Base-by-base conservation (phyloP, 768 basidiomycete species). In the Rhodotorula graminis region DNA sequence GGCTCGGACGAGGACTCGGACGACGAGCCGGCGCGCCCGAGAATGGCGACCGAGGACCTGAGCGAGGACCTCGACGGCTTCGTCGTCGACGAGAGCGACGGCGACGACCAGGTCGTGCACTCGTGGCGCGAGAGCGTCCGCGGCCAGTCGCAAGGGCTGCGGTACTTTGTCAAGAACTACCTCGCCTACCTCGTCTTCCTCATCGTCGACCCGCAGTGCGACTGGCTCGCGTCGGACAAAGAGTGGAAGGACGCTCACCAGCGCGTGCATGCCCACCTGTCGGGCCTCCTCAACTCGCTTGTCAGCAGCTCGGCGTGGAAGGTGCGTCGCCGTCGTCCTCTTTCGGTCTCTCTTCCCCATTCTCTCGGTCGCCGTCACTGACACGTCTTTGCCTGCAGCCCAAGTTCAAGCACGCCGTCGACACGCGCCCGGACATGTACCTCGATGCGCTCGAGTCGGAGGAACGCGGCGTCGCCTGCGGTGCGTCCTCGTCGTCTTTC, bases 81-180 rank as follows among this genome's bases (percentile, higher is more conserved):
- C 56, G 40, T 73, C 21, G 46, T 66, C 50, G 68, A 52, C 14
- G 52, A 56, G 0, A 31, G 58, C 40, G 65, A n/a, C 5, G n/a
- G n/a, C n/a, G 63, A 62, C 2, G 23, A n/a, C 56, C 7, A 10
- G 7, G 21, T 52, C 8, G 46, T 69, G 15, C 47, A 62, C 25
- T n/a, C 50, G 40, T 44, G 58, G 31, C 46, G 63, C 31, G 72
- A 65, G 46, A 6, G 7, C 25, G 18, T 66, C 25, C 29, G 59
- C 5, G 40, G 23, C 15, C 31, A 57, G 57, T 21, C 44, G 3
- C 67, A 68, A 33, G 62, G 63, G 7, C 23, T 72, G 19, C 50
- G 49, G 2, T 63, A 21, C 49, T 57, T 37, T 52, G 8, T 65
- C 62, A 64, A 73, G 72, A 63, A 60, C 50, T 73, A 73, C 65